These are phyloP conservation scores for Penicillium sp. DNA, from an alignment of 2,329 filamentous ascomycete species.

Conservation along the genomic window DNA sequence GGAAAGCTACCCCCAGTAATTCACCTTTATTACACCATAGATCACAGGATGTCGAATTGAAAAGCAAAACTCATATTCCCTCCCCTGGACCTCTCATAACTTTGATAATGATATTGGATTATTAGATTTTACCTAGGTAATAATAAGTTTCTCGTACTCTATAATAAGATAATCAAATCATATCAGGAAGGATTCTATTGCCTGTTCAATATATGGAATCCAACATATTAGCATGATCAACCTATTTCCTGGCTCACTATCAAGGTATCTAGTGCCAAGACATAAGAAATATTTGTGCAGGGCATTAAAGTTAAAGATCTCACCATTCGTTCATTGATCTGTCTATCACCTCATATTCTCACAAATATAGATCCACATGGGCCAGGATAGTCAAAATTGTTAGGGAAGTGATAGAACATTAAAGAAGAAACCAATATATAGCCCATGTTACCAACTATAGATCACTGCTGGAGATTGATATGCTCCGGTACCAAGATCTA, in stretches of 20 bases:
- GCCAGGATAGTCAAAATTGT: background rate
- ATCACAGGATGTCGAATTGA: background rate
- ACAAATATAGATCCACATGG: background rate
- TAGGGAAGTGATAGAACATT: background rate
- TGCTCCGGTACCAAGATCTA: background rate
- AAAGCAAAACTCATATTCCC: background rate
- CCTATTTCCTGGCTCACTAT: background rate
- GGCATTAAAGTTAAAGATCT: constrained; percentile 10
- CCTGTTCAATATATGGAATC: background rate
- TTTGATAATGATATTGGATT: background rate
- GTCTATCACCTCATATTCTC: background rate
- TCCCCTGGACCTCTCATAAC: background rate
- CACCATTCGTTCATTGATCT: background rate
- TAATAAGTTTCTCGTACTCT: background rate
- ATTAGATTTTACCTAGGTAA: too few species aligned
- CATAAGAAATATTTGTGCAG: constrained; percentile 3
- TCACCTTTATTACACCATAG: background rate
- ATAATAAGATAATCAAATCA: too few species aligned
- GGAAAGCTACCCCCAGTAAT: background rate
- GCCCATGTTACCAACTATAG: background rate
- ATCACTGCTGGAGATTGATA: too few species aligned
- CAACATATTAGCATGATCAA: background rate
- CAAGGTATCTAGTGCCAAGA: background rate
- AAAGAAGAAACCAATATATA: background rate
- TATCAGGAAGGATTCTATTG: background rate